Evolutionary conservation across 1,284 basidiomycete species (phyloP).

Genomic region (Tetrapyrgos nigripes): DNA sequence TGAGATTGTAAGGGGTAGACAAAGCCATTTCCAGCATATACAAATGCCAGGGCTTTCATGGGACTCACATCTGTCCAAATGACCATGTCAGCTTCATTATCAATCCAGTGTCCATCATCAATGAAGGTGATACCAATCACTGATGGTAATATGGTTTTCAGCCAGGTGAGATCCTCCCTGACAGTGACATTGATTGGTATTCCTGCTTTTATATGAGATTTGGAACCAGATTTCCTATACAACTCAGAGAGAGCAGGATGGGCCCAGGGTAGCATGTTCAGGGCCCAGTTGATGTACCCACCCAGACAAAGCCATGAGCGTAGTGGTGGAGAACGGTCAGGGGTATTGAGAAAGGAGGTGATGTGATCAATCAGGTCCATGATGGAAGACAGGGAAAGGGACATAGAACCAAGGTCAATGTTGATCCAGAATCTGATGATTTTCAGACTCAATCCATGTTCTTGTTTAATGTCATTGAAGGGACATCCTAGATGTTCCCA

Average conservation of each 20-base stretch:
- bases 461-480: constrained; percentile 31
- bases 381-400: constrained; percentile 24
- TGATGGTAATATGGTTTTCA: constrained; percentile 11
- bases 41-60: constrained; percentile 12
- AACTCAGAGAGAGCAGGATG: constrained; percentile 21
- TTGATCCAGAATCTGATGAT: constrained; percentile 37
- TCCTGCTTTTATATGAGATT: constrained; percentile 2
- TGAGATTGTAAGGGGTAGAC: constrained; percentile 13
- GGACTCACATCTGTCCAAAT: constrained; percentile 26
- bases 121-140: constrained; percentile 23
- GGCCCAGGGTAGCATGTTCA: constrained; percentile 12
- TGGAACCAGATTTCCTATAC: constrained; percentile 29
- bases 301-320: constrained; percentile 3
- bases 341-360: constrained; percentile 19
- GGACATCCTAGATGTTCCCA: constrained; percentile 34
- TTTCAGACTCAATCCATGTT: constrained; percentile 26
- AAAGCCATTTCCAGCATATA: constrained; percentile 16
- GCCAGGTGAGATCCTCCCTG: too few species aligned
- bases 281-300: constrained; percentile 10
- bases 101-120: constrained; percentile 19
- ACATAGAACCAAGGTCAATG: constrained; percentile 24
- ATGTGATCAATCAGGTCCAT: constrained; percentile 23
- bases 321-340: constrained; percentile 13
- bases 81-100: constrained; percentile 23
- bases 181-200: constrained; percentile 22